A percentile compares a stretch with the other conserved stretches of the same genome.
These are phyloP conservation scores for Phytophthora sp. DNA, from an alignment of 352 stramenopile genomes.

Conservation along the genomic window DNA sequence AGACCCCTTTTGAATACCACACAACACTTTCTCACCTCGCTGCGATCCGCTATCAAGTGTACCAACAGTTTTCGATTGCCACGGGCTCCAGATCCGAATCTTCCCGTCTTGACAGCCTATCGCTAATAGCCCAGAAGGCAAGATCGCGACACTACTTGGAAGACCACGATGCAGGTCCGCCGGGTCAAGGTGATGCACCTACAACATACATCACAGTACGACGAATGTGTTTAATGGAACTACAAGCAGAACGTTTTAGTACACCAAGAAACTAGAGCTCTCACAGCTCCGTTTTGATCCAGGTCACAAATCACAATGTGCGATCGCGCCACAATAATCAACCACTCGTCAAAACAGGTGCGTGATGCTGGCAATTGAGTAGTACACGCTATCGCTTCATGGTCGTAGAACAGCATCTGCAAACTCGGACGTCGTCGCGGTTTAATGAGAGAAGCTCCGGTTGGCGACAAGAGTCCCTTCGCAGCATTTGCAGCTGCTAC, in stretches of 20 bases:
- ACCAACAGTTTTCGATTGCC: constrained; percentile 61
- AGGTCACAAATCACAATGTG: constrained; percentile 79
- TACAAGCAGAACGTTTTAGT: too few relatives aligned
- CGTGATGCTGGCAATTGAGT: constrained; percentile 48
- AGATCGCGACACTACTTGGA: constrained; percentile 62
- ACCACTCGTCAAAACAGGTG: constrained; percentile 74
- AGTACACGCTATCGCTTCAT: constrained; percentile 62
- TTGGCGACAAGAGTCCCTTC: constrained; percentile 31
- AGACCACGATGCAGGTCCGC: constrained; percentile 71
- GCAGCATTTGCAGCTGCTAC: constrained; percentile 17
- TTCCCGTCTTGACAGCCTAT: constrained; percentile 83
- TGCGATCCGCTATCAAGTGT: constrained; percentile 66
- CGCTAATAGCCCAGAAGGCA: constrained; percentile 66
- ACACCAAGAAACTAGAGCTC: not conserved
- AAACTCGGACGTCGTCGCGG: constrained; percentile 47
- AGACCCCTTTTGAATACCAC: too few relatives aligned
- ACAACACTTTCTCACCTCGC: constrained; percentile 54
- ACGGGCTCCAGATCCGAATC: constrained; percentile 72
- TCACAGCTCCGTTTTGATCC: constrained; percentile 62
- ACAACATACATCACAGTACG: constrained; percentile 7
- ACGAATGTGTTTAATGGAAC: constrained; percentile 2
- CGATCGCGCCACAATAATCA: constrained; percentile 62
- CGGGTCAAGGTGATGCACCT: constrained; percentile 39
- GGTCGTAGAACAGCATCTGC: constrained; percentile 79
- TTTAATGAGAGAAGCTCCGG: constrained; percentile 52